Base-by-base conservation (phyloP, 306 rosid species). In the Fragaria iinumae region DNA sequence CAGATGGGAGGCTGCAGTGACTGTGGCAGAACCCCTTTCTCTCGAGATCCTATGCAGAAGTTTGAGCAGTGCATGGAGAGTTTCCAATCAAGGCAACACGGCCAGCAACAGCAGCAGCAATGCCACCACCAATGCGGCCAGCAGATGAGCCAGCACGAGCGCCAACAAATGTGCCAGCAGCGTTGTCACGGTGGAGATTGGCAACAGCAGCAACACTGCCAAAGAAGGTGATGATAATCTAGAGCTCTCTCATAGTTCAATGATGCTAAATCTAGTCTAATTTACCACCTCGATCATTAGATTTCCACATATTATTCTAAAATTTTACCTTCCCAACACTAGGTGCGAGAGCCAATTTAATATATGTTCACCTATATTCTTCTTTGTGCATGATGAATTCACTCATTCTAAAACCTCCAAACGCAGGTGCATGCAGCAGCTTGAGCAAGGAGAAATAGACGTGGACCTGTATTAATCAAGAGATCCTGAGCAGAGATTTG, bases 21-120 rank as follows among this genome's bases (percentile, higher is more conserved):
- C 43, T 39, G 43, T 6, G 8, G 43, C 6, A 39, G 43, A 39
- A 39, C 43, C 8, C 8, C 43, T 7, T 39, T 6, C 43, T 39
- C 43, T 39, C 43, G 43, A 39, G 43, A 39, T 39, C n/a, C n/a
- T n/a, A n/a, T n/a, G n/a, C n/a, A n/a, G n/a, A n/a, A n/a, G n/a
- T n/a, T n/a, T n/a, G n/a, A n/a, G 72, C 71, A 29, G 11, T 80
- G 83, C 17, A 17, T 18, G 11, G 48, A 39, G 23, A 18, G n/a
- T 4, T 80, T 79, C 25, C 64, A 68, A 16, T 12, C 67, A 4
- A 21, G 20, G 17, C 49, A 36, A 38, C 70, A 3, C 36, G 50
- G 66, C 66, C 13, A 12, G 13, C 62, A 72, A 12, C 36, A 53
- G 4, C 13, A 12, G 13, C 62, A 72, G n/a, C 36, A 53, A 4